Evolutionary conservation across 257 asterid genomes (phyloP).

Genomic region (Solanum chaucha): DNA sequence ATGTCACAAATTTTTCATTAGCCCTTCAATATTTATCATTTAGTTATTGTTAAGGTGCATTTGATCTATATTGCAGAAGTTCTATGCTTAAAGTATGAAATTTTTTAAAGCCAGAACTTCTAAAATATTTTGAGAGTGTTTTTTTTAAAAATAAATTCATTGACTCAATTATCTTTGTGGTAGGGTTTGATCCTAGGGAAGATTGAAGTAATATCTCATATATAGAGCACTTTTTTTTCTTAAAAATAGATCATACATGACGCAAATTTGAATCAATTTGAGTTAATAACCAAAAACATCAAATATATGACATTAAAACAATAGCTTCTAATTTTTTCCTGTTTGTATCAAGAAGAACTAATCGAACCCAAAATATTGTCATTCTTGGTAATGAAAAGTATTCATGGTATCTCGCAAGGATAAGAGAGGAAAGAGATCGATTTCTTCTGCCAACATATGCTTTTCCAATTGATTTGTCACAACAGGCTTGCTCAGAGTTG

Average conservation of each 20-base stretch:
- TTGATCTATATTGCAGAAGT: too few species aligned
- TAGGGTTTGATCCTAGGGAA: background rate
- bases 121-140: background rate
- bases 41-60: background rate
- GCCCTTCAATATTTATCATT: background rate
- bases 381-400: background rate
- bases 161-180: background rate
- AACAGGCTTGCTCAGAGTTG: too few species aligned
- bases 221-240: background rate
- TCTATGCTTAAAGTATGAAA: too few species aligned
- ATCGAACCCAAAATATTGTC: background rate
- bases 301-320: background rate
- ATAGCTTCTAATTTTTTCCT: background rate
- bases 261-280: background rate
- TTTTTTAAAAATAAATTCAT: too few species aligned
- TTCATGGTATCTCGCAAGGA: background rate
- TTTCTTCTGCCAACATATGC: background rate
- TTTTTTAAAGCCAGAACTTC: too few species aligned
- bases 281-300: background rate
- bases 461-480: background rate
- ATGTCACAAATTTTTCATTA: background rate
- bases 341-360: background rate
- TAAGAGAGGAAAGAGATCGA: background rate
- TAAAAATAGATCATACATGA: background rate
- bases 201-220: too few species aligned